Conservation (phyloP, 1,139 yeast species). For the Torulaspora pretoriensis region DNA sequence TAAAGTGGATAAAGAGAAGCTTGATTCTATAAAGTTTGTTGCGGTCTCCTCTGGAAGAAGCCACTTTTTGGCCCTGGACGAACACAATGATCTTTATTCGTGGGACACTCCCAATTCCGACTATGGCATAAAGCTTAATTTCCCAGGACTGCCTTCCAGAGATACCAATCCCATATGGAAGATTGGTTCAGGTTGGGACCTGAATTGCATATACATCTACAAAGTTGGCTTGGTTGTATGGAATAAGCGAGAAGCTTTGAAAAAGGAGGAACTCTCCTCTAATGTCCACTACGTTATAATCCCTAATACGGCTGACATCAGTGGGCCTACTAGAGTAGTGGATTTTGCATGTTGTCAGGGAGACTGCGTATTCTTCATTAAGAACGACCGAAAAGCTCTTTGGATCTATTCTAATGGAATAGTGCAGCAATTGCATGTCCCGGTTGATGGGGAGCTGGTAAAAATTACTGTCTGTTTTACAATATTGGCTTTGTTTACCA, state of each 20-base stretch:
- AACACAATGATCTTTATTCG: constrained; percentile 48
- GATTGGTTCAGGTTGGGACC: constrained; percentile 68
- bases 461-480: constrained; percentile 30
- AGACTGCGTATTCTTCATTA: constrained; percentile 49
- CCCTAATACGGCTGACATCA: constrained; percentile 39
- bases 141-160: constrained; percentile 33
- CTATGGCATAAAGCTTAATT: constrained; percentile 47
- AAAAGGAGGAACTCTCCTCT: constrained; percentile 29
- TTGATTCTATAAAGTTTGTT: constrained; percentile 38
- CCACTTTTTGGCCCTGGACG: constrained; percentile 61
- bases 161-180: constrained; percentile 40
- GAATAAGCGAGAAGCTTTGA: constrained; percentile 45
- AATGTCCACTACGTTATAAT: constrained; percentile 43
- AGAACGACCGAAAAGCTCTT: constrained; percentile 42
- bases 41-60: constrained; percentile 62
- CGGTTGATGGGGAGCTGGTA: constrained; percentile 27
- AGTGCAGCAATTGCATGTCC: constrained; percentile 22
- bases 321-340: constrained; percentile 39
- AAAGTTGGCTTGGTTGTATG: constrained; percentile 58
- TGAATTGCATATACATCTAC: constrained; percentile 49
- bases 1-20: constrained; percentile 16
- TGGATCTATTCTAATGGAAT: constrained; percentile 41
- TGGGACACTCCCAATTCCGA: constrained; percentile 54
- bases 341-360: constrained; percentile 57
- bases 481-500: constrained; percentile 52